phyloP scores from a whole-genome alignment of 768 basidiomycete genomes.

The Rhizopogon vinicolor region DNA sequence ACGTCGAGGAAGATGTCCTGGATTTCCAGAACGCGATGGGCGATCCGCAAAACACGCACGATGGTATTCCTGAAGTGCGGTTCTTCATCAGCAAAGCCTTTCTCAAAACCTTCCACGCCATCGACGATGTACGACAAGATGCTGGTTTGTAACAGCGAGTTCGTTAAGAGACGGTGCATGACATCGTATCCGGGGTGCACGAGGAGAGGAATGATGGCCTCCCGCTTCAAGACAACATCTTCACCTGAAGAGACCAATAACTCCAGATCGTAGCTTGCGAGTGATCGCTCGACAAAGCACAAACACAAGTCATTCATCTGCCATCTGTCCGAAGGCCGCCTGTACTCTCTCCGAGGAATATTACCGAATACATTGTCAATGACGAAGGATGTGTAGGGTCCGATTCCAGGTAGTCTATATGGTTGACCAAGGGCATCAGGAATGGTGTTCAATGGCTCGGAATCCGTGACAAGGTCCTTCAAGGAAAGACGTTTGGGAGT shows the following conservation, averaged over 20 bases:
- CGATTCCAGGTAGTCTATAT: constrained; percentile 75
- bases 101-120: constrained; percentile 73
- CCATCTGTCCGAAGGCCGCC: constrained; percentile 76
- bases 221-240: constrained; percentile 45
- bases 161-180: constrained; percentile 72
- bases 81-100: constrained; percentile 62
- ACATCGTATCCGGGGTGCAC: constrained; percentile 87
- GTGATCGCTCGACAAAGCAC: constrained; percentile 77
- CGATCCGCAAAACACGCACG: constrained; percentile 74
- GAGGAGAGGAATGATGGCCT: constrained; percentile 51
- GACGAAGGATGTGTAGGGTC: constrained; percentile 81
- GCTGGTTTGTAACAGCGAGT: constrained; percentile 63
- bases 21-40: constrained; percentile 75
- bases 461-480: constrained; percentile 53
- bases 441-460: constrained; percentile 65
- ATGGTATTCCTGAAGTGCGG: constrained; percentile 72
- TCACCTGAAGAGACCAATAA: constrained; percentile 57
- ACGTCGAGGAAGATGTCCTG: constrained; percentile 90
- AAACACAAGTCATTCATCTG: constrained; percentile 81
- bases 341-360: constrained; percentile 71
- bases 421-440: constrained; percentile 79
- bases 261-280: constrained; percentile 81
- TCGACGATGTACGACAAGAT: constrained; percentile 80
- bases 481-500: constrained; percentile 69
- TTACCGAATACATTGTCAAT: constrained; percentile 86